Evolutionary conservation across 495 filamentous ascomycete genomes (phyloP).

Genomic region (Cairneyella variabilis): DNA sequence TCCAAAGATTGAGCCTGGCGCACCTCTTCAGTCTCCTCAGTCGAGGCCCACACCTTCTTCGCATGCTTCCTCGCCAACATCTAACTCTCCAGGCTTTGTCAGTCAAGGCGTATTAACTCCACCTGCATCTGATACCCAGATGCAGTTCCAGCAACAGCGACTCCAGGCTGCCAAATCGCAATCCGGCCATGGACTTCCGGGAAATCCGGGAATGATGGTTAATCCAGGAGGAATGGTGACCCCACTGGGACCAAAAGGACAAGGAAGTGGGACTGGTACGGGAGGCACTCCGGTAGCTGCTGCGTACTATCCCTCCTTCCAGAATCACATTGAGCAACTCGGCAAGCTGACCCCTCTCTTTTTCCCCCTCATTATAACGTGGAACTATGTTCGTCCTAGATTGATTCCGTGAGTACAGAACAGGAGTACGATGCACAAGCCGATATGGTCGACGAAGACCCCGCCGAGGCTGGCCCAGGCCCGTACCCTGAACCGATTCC

Average conservation of each 20-base stretch:
- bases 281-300: constrained; percentile 30
- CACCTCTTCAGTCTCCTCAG: constrained; percentile 53
- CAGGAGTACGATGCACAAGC: constrained; percentile 98
- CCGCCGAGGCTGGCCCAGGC: constrained; percentile 64
- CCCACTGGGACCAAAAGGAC: constrained; percentile 30
- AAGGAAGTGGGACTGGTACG: constrained; percentile 30
- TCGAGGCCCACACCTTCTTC: constrained; percentile 79
- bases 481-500: constrained; percentile 59
- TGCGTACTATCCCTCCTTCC: constrained; percentile 67
- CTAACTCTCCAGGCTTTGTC: constrained; percentile 66
- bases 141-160: constrained; percentile 39
- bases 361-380: constrained; percentile 46
- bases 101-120: constrained; percentile 69
- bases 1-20: constrained; percentile 64
- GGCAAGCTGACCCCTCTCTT: constrained; percentile 72
- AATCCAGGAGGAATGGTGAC: constrained; percentile 25
- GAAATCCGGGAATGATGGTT: constrained; percentile 17
- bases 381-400: constrained; percentile 79
- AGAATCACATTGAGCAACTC: constrained; percentile 94
- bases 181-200: constrained; percentile 29
- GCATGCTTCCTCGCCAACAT: constrained; percentile 72
- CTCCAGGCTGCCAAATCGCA: constrained; percentile 35
- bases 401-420: constrained; percentile 80
- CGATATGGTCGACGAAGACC: constrained; percentile 87
- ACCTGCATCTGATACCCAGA: constrained; percentile 59